Base-by-base conservation (phyloP, 768 basidiomycete genomes). In the Lactarius deliciosus region DNA sequence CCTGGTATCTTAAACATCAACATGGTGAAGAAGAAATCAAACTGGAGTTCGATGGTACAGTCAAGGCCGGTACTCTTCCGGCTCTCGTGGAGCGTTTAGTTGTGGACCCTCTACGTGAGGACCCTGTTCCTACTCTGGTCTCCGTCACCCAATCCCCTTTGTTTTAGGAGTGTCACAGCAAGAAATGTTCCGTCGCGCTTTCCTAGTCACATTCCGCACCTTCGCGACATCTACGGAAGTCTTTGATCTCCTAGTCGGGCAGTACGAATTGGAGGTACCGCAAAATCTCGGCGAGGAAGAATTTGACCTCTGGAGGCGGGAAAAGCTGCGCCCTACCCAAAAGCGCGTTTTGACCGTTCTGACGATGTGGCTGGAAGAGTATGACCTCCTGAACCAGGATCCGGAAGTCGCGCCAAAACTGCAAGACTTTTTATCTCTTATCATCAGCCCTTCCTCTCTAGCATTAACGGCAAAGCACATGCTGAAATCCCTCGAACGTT, bases 141-240 rank as follows among this genome's bases (percentile, higher is more conserved):
- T n/a, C 60, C n/a, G 58, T 45, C 22, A 40, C 28, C 57, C 59
- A 38, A 62, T 45, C 53, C 13, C 11, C 3, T 36, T 16, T 56
- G 10, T 11, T 11, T n/a, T 61, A 73, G 75, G 69, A 20, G 66
- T 65, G 59, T 68, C 70, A 36, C 64, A 73, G 28, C 74, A 75
- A 34, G 69, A 74, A 15, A 69, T 74, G 13, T 89, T 82, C 73
- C 79, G 81, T 32, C 79, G 81, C 38, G 81, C 85, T n/a, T 96
- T 96, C 78, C 80, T 96, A 55, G 87, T 85, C 76, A 95, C 93
- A 18, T 93, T 91, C 78, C 82, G 87, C 61, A 90, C 91, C 0
- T 94, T 96, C 74, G 87, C 86, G 30, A 85, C 85, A 7, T 83
- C 91, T 2, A 82, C 86, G 50, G 78, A 81, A 50, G 76, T 96